Conservation (phyloP, 2,329 filamentous ascomycete species). For the Aspergillus amoenus region DNA sequence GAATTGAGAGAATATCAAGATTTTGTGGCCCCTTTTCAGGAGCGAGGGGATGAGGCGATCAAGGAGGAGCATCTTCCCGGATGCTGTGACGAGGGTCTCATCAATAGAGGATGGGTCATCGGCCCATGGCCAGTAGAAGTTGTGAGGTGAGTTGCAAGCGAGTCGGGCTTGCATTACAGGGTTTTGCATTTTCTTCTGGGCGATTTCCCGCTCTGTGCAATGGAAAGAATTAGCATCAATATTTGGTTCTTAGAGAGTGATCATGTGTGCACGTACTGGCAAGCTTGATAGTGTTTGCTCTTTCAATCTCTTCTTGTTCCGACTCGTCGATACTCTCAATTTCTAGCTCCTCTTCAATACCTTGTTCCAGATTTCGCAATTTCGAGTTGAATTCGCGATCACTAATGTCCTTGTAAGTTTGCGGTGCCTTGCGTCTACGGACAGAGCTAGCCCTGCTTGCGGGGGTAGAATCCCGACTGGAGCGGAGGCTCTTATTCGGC, state of each 20-base stretch:
- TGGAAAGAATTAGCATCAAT: conserved; percentile 30
- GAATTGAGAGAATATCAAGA: conserved; percentile 96
- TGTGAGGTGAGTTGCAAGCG: conserved; percentile 90
- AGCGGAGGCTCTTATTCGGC: conserved; percentile 70
- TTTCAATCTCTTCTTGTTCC: conserved; percentile 62
- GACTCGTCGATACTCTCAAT: conserved; percentile 42
- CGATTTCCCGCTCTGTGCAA: conserved; percentile 71
- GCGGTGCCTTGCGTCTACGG: conserved; percentile 53
- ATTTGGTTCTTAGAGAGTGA: background rate
- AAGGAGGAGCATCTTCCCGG: conserved; percentile 92
- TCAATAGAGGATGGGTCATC: conserved; percentile 64
- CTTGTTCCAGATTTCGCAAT: conserved; percentile 45
- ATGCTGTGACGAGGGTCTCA: conserved; percentile 78
- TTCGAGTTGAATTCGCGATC: conserved; percentile 83
- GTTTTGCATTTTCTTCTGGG: conserved; percentile 88
- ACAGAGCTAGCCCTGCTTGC: conserved; percentile 51
- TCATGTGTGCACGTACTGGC: conserved; percentile 60
- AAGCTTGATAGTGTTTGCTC: conserved; percentile 67
- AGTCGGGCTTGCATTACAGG: conserved; percentile 87
- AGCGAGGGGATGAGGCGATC: conserved; percentile 79
- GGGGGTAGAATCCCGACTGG: conserved; percentile 74
- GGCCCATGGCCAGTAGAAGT: conserved; percentile 92
- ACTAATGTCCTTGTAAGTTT: conserved; percentile 68
- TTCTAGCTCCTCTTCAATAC: conserved; percentile 61
- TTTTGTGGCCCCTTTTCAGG: conserved; percentile 75